Evolutionary conservation across 139 green algal genomes (phyloP).

Genomic region (Klebsormidium nitens): DNA sequence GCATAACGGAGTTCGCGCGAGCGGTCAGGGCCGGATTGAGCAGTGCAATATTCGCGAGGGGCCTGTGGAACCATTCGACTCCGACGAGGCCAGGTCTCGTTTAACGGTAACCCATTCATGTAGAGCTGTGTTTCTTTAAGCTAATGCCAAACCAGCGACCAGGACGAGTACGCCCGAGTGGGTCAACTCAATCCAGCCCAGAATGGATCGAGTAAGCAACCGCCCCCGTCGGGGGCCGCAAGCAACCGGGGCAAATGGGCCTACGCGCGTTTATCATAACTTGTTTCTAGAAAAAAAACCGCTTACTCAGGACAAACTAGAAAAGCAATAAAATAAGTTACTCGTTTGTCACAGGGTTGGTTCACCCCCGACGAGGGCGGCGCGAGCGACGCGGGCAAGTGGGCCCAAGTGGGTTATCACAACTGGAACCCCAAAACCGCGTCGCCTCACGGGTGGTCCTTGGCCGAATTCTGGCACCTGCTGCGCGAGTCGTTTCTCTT

Average conservation of each 20-base stretch:
- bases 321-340: no score
- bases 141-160: no score
- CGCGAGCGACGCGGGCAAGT: neutral
- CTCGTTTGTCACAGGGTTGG: neutral
- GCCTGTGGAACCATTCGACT: no score
- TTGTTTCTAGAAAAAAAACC: neutral
- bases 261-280: neutral
- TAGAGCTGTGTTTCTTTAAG: no score
- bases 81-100: no score
- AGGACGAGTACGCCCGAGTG: no score
- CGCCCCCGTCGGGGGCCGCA: neutral
- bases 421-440: neutral
- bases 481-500: neutral
- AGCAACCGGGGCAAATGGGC: neutral
- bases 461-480: slow-evolving; percentile 1
- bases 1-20: no score
- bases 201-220: neutral
- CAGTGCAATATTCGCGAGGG: no score
- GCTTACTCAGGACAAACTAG: no score
- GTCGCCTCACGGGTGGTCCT: neutral
- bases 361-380: neutral
- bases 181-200: neutral
- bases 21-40: no score
- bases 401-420: no score
- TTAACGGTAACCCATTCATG: no score